Conservation (phyloP, 1,139 yeast genomes). For the Pichia kudriavzevii region DNA sequence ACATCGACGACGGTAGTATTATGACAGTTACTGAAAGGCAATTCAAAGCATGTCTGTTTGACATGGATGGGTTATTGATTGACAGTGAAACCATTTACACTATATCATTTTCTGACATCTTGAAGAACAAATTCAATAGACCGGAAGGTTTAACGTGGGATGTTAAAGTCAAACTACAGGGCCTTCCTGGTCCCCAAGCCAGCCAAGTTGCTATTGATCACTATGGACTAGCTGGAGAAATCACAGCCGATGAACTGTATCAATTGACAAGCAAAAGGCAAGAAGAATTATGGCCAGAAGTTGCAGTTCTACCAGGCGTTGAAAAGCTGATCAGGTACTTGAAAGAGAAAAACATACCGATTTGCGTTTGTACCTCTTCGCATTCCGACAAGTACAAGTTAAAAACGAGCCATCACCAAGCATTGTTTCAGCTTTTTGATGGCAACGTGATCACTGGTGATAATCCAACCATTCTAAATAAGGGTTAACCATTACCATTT, state of each 20-base stretch:
- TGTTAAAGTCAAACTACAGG: conserved; percentile 77
- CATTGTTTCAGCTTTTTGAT: conserved; percentile 57
- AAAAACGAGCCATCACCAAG: conserved; percentile 62
- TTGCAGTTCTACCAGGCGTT: conserved; percentile 80
- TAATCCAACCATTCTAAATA: conserved; percentile 69
- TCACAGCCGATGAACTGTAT: conserved; percentile 56
- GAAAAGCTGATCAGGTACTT: conserved; percentile 53
- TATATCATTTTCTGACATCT: conserved; percentile 56
- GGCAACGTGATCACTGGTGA: conserved; percentile 80
- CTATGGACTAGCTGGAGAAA: conserved; percentile 49
- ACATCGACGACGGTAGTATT: too few species aligned
- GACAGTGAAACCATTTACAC: conserved; percentile 92
- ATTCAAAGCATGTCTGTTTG: conserved; percentile 81
- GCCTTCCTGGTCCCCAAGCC: conserved; percentile 76
- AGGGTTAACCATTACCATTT: conserved; percentile 91
- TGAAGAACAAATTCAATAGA: conserved; percentile 64
- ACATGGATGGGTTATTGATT: conserved; percentile 91
- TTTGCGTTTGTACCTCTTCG: conserved; percentile 92
- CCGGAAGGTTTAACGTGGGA: conserved; percentile 73
- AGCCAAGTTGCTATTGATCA: conserved; percentile 58
- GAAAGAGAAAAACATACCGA: conserved; percentile 47
- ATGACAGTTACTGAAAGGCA: conserved; percentile 4
- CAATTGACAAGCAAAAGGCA: conserved; percentile 49
- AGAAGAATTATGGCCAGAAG: conserved; percentile 47
- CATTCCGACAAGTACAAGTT: conserved; percentile 47